Evolutionary conservation across 2,329 filamentous ascomycete species (phyloP).

Genomic region (Hypomyces rosellus): DNA sequence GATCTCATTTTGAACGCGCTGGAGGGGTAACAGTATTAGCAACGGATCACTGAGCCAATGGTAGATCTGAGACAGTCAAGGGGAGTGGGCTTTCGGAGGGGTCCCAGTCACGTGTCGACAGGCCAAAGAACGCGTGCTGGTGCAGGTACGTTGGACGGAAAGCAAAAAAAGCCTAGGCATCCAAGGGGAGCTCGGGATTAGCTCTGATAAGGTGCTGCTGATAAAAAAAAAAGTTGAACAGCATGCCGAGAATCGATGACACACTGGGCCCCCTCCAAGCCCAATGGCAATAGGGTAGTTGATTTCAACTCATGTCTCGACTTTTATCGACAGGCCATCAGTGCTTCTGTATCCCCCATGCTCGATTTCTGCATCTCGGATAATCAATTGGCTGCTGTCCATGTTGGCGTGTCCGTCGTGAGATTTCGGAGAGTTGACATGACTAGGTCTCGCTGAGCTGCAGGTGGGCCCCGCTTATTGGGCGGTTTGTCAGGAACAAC

Average conservation of each 20-base stretch:
- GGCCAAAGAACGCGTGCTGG: conserved; percentile 4
- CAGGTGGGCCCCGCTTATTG: conserved; percentile 9
- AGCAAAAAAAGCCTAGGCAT: not conserved
- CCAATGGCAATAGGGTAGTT: not conserved
- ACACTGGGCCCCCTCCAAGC: no score
- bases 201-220: no score
- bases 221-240: no score
- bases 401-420: not conserved
- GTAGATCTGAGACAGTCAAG: conserved; percentile 11
- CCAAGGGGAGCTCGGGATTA: no score
- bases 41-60: conserved; percentile 22
- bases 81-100: conserved; percentile 15
- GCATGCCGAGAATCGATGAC: no score
- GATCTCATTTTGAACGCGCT: conserved; percentile 39
- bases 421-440: conserved; percentile 9
- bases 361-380: not conserved
- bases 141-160: not conserved
- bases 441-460: not conserved
- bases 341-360: not conserved
- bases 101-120: conserved; percentile 24
- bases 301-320: not conserved
- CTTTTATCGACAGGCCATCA: not conserved
- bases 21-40: conserved; percentile 36
- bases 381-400: not conserved
- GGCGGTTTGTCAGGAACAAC: not conserved